Conservation (phyloP, 2,329 filamentous ascomycete genomes). For the Fusarium sp. region DNA sequence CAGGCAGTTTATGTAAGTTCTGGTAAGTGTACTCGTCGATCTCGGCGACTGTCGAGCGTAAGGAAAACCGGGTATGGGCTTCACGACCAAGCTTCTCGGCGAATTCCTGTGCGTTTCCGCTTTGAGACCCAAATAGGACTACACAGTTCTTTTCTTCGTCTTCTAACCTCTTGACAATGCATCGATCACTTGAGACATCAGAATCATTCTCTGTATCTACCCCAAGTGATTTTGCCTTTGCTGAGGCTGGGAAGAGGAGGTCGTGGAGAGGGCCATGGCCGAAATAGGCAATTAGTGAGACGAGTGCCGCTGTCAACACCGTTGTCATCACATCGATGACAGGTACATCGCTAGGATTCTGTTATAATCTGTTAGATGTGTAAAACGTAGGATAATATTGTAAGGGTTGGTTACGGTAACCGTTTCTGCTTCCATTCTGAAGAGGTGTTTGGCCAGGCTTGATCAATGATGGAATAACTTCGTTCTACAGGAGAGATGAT, state of each 20-base stretch:
- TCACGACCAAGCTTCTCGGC: neutral
- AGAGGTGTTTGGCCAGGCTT: neutral
- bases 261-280: accelerated
- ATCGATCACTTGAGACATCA: neutral
- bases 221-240: neutral
- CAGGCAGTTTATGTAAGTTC: neutral
- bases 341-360: neutral
- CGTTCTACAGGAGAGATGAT: neutral
- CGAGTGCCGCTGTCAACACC: neutral
- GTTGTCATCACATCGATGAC: neutral
- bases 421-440: neutral
- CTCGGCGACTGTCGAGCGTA: neutral
- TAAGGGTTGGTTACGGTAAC: too few species aligned
- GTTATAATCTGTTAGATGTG: accelerated
- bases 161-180: accelerated
- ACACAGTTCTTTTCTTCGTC: neutral
- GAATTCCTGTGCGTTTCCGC: neutral
- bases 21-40: neutral
- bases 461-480: neutral
- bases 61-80: neutral
- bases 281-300: neutral
- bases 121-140: neutral
- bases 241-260: neutral
- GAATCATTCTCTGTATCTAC: accelerated
- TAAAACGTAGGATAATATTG: too few species aligned